Base-by-base conservation (phyloP, 345 rosid species). In the Hibiscus tridactylites region DNA sequence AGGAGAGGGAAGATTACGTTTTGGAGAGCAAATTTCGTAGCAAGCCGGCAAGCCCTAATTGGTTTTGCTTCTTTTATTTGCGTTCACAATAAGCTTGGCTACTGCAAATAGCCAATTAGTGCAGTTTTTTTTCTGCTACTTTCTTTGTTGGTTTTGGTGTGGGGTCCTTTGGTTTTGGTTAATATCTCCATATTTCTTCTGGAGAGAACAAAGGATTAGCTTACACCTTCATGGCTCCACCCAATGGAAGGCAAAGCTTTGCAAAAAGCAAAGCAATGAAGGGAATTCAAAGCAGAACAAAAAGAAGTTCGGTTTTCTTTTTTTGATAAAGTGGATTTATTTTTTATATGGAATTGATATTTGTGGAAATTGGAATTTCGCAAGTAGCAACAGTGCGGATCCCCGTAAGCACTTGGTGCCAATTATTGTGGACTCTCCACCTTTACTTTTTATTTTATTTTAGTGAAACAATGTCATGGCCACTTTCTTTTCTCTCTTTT, bases 381-480 rank as follows among this genome's bases (percentile, higher is more conserved):
- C 72, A 86, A 81, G 86, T 81, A 81, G 82, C 72, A 86, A 81
- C 83, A 85, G 87, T 88, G 88, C 85, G 90, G 81, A 84, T 88
- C 95, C 89, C 90, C 70, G 79, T 82, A 77, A 76, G 95, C 88
- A 91, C 86, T 89, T 79, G 88, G 86, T 89, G 87, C 90, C 83
- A 79, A 83, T 81, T 78, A 78, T 82, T 73, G 83, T 77, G 83
- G 81, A 74, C 74, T 77, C 80, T 79, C 86, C 80, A 69, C 82
- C 82, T 74, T 73, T 62, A 50, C 64, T 68, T 80, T 33, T 11
- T 39, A 33, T 75, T 67, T 79, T 62, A 75, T 31, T 74, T 88
- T 39, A 37, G 9, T 35, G 1, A 5, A 4, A 37, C 6, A 7
- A 37, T 37, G 42, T 1, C 4, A 37, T 37, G 1, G 9, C 1